Conservation (phyloP, 768 basidiomycete genomes). For the Calocera cornea region DNA sequence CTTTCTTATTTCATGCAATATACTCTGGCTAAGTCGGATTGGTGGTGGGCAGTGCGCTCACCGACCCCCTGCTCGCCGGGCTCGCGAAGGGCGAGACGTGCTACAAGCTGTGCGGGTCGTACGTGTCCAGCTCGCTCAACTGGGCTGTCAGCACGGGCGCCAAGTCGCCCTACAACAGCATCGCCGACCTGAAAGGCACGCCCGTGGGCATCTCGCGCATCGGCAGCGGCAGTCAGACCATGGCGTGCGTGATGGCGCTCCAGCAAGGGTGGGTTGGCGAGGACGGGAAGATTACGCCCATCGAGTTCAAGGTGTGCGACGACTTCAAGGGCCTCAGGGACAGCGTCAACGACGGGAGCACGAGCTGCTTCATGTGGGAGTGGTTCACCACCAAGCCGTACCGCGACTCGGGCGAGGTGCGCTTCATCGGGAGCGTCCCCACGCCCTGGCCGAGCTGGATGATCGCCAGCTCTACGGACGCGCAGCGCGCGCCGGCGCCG, state of each 20-base stretch:
- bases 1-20: background rate
- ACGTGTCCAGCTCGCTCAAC: constrained; percentile 76
- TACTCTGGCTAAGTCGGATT: background rate
- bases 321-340: constrained; percentile 68
- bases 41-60: constrained; percentile 49
- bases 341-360: constrained; percentile 77
- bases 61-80: constrained; percentile 81
- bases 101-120: constrained; percentile 87
- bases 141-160: constrained; percentile 92
- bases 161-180: constrained; percentile 51
- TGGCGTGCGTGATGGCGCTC: constrained; percentile 89
- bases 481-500: constrained; percentile 38
- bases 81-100: constrained; percentile 78
- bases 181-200: constrained; percentile 64
- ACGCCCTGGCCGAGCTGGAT: constrained; percentile 98
- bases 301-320: constrained; percentile 62
- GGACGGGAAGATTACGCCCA: constrained; percentile 26
- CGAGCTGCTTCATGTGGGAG: constrained; percentile 91
- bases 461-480: constrained; percentile 68
- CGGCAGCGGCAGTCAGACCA: constrained; percentile 86
- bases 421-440: constrained; percentile 72
- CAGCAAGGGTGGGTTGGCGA: constrained; percentile 64
- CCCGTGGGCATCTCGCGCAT: constrained; percentile 78
- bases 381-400: constrained; percentile 83
- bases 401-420: constrained; percentile 60